Conservation (phyloP, 2,329 filamentous ascomycete genomes). For the Fulvia fulva region DNA sequence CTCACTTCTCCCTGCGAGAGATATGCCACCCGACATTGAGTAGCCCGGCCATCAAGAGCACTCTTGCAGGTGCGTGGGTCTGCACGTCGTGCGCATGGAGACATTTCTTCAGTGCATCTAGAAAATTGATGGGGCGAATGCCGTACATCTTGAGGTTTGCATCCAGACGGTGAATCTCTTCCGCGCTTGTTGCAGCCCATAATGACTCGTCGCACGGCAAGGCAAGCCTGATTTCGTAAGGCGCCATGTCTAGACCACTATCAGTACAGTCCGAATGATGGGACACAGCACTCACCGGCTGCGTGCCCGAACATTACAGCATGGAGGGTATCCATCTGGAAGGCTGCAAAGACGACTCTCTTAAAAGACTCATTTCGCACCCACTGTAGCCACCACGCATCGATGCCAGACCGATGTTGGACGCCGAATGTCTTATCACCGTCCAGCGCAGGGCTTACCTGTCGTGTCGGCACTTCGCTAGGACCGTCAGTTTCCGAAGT, state of each 20-base stretch:
- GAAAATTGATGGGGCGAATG: conserved; percentile 76
- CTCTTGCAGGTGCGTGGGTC: conserved; percentile 86
- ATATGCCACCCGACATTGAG: conserved; percentile 94
- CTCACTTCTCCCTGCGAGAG: conserved; percentile 86
- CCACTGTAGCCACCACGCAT: conserved; percentile 81
- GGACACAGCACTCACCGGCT: conserved; percentile 33
- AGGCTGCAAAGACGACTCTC: conserved; percentile 83
- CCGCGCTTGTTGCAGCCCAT: conserved; percentile 82
- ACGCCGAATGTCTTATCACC: neutral
- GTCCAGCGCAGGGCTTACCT: conserved; percentile 5
- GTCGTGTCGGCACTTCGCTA: conserved; percentile 39
- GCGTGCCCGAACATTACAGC: conserved; percentile 94
- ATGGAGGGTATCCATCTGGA: conserved; percentile 89
- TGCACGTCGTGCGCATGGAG: conserved; percentile 75
- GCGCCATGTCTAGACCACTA: conserved; percentile 74
- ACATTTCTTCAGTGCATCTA: conserved; percentile 84
- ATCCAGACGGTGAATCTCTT: conserved; percentile 79
- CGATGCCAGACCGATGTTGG: neutral
- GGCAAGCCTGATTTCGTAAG: conserved; percentile 81
- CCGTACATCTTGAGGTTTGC: conserved; percentile 73
- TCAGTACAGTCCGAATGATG: neutral
- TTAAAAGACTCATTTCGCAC: conserved; percentile 85
- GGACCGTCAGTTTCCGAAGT: conserved; percentile 80
- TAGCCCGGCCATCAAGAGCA: conserved; percentile 84
- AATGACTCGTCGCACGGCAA: conserved; percentile 85